Conservation (phyloP, 805 yeast genomes). For the Priceomyces haplophilus region DNA sequence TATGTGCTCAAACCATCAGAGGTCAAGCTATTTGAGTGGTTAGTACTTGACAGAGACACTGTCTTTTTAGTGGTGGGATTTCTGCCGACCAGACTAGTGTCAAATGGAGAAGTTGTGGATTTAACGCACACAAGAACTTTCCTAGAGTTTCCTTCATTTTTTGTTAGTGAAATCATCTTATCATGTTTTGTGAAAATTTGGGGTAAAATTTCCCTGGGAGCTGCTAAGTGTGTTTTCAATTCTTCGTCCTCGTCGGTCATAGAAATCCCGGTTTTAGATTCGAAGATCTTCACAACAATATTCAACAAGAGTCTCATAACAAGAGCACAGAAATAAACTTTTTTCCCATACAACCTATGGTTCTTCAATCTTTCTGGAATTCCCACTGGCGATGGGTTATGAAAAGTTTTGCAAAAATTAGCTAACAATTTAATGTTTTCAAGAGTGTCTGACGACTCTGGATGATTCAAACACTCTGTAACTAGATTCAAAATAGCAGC, state of each 20-base stretch:
- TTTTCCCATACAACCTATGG: neutral
- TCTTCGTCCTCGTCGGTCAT: constrained; percentile 13
- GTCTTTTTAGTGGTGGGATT: neutral
- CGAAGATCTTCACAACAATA: constrained; percentile 19
- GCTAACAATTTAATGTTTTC: constrained; percentile 30
- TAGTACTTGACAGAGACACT: neutral
- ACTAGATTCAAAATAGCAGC: constrained; percentile 30
- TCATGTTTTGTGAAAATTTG: constrained; percentile 11
- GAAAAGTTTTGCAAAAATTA: constrained; percentile 8
- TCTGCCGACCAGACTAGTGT: neutral
- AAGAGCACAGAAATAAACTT: constrained; percentile 1
- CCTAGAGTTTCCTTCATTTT: neutral
- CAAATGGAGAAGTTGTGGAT: constrained; percentile 1
- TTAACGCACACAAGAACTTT: neutral
- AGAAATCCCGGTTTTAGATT: constrained; percentile 12
- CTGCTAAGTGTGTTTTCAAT: constrained; percentile 16
- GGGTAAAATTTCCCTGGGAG: constrained; percentile 16
- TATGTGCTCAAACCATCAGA: constrained; percentile 2
- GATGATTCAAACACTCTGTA: constrained; percentile 30
- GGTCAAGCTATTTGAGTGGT: neutral
- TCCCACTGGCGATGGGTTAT: neutral
- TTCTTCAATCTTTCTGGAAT: constrained; percentile 4
- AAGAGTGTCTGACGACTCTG: constrained; percentile 23
- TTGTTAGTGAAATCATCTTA: neutral
- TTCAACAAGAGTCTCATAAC: constrained; percentile 18